phyloP scores from a whole-genome alignment of 371 early-diverging fungal species.

The Rhizopus stolonifer region DNA sequence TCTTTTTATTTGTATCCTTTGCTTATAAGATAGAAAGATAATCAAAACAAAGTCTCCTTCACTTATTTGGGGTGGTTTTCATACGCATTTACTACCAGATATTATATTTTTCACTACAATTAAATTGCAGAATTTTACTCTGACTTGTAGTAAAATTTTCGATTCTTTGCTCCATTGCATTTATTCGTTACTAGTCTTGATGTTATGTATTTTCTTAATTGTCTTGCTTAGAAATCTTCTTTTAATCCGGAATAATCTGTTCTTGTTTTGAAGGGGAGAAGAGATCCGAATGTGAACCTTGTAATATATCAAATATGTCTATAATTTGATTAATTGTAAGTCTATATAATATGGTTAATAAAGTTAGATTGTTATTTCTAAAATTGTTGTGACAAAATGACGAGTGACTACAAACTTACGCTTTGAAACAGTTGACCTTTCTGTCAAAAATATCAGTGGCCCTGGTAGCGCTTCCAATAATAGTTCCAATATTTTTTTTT shows the following conservation, averaged over 20 bases:
- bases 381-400: not conserved
- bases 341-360: not conserved
- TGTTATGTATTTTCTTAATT: not conserved
- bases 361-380: not conserved
- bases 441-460: not conserved
- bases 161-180: too few relatives aligned
- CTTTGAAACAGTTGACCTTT: not conserved
- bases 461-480: not conserved
- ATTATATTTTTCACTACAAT: too few relatives aligned
- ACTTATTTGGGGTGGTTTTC: too few relatives aligned
- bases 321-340: not conserved
- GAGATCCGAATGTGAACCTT: too few relatives aligned
- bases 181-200: not conserved
- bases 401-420: constrained; percentile 1
- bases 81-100: too few relatives aligned
- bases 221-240: constrained; percentile 1
- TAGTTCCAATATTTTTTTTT: not conserved
- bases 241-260: not conserved
- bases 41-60: too few relatives aligned
- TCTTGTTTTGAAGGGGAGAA: not conserved
- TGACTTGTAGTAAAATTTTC: too few relatives aligned
- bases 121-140: too few relatives aligned
- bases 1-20: too few relatives aligned
- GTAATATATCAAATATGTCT: constrained; percentile 1
- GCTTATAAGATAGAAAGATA: too few relatives aligned